Evolutionary conservation across 2,329 filamentous ascomycete genomes (phyloP), one percentile per base, ranked within the genome.

Genomic region (Xylaria sp.): DNA sequence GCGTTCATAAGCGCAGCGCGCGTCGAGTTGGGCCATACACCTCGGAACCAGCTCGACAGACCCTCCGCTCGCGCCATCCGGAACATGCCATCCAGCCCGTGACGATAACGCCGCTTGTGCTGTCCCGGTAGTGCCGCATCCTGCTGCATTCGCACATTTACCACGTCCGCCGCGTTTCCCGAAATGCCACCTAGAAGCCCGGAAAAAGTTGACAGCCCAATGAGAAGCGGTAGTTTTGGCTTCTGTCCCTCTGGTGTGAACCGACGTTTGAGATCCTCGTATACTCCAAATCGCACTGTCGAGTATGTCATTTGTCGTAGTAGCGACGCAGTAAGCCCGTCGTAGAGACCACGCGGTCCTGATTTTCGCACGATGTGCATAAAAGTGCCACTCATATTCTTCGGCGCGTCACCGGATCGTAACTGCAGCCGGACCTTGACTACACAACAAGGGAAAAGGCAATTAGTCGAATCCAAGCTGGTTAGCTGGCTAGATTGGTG

Each of bases 101-200:
- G 86, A 66, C 87, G 89, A 80, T 99, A 99, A 77, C 96, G 95
- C 58, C 94, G 86, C 48, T 92, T 87, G 72, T 96, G 81, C 4
- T 84, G 83, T 0, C 79, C 72, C 0, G 93, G 90, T 1, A 97
- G 86, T 0, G 92, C 87, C 2, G 91, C 89, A 72, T 89, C 95
- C 78, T 96, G 92, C 79, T 99, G 95, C 95, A 99, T 99, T 68
- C 95, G 92, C 51, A 99, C 95, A 78, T 99, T 99, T 72, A 97
- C 83, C 33, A 99, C 93, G 75, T 99, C 95, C 67, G 93, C 94
- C 2, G 93, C 93, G 79, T 98, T 99, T 67, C 95, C 95, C 5
- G 90, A 91, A 47, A 98, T 80, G 51, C 95, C 95, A 64, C 95
- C 95, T 2, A 96, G 78, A 74, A 97, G 91, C 53, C 95, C 95